Evolutionary conservation across 208 protist species (phyloP), one percentile per base, ranked within the genome.

Genomic region (Angomonas ambiguus): DNA sequence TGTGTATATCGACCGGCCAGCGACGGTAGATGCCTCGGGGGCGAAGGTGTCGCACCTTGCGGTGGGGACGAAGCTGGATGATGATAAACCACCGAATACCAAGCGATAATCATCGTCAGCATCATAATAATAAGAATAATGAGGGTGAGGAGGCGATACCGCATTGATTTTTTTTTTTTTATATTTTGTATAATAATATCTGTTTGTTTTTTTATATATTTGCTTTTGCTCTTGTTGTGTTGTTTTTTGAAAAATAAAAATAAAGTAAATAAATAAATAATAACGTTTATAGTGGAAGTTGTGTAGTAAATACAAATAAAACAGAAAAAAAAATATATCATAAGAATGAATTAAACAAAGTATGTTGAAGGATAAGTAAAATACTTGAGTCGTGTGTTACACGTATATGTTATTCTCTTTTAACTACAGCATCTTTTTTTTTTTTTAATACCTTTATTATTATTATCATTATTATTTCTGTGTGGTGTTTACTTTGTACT

Each of bases 1-100:
- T 67, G 86, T 92, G 4, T 92, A 92, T 66, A 90, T 92, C 67
- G 86, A 90, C 18, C 69, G 83, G 0, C 86, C 86, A 0, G 56
- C 81, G 22, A 83, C 76, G 1, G 60, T 88, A 0, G 72, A 87
- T 64, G 61, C 75, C 10, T 66, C 67, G 4, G 82, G 83, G 0
- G 24, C 30, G 2, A 76, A 75, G 51, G 71, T 84, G 22, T 72
- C 82, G 10, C 86, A 83, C 51, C 61, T 92, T 2, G 67, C 83
- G 0, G 81, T 92, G 0, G 86, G 86, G 31, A 92, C 86, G 5
- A 87, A 90, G 69, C 69, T 92, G 16, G 86, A 92, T 58, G 78
- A 88, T 55, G 80, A 87, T 32, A 63, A 69, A 13, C 67, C 66
- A 16, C 68, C 56, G 18, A 41, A 41, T 22, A 3, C 18, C 16